Conservation (phyloP, 495 filamentous ascomycete genomes). For the Podospora conica region DNA sequence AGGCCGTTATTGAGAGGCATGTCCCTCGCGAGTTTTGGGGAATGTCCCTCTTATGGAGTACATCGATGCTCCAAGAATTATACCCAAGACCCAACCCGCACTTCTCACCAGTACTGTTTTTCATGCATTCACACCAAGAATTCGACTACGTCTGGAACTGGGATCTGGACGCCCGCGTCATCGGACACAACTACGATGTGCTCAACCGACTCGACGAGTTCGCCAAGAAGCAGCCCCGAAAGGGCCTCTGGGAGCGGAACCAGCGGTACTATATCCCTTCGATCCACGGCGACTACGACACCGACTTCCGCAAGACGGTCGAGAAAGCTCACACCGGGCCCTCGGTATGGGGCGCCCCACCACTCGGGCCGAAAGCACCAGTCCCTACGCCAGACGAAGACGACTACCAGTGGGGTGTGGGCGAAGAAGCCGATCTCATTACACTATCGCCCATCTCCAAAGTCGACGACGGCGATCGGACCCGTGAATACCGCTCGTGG, state of each 20-base stretch:
- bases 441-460: conserved; percentile 66
- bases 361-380: conserved; percentile 55
- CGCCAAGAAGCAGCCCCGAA: conserved; percentile 55
- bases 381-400: conserved; percentile 49
- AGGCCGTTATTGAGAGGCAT: conserved; percentile 43
- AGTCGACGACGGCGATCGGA: conserved; percentile 51
- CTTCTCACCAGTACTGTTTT: conserved; percentile 57
- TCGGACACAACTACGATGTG: conserved; percentile 65
- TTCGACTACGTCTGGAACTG: conserved; percentile 75
- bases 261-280: conserved; percentile 64
- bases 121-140: conserved; percentile 60
- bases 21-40: conserved; percentile 61
- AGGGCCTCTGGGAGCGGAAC: conserved; percentile 68
- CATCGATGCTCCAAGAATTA: conserved; percentile 47
- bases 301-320: conserved; percentile 46
- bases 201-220: conserved; percentile 55
- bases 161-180: conserved; percentile 67
- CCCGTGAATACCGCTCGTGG: conserved; percentile 55
- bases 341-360: conserved; percentile 60
- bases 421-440: conserved; percentile 71
- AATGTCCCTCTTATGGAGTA: conserved; percentile 65
- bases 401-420: conserved; percentile 64
- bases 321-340: conserved; percentile 38
- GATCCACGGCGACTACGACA: conserved; percentile 53
- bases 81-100: conserved; percentile 53